These are phyloP conservation scores for Flueggea neowawraea DNA, from an alignment of 441 rosid species.

Conservation along the genomic window DNA sequence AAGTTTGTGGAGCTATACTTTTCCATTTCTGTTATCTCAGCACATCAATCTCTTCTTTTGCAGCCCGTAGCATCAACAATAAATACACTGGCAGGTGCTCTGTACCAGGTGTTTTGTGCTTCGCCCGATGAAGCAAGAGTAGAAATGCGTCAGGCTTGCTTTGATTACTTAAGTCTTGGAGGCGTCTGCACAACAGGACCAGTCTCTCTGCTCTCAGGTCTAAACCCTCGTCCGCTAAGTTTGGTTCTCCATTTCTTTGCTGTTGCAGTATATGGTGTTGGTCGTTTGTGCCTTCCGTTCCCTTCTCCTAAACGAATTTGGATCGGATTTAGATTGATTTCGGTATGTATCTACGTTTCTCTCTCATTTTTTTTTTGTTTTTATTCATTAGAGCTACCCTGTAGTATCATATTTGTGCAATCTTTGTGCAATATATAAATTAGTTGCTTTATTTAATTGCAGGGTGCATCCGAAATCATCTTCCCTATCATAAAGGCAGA, in stretches of 20 bases:
- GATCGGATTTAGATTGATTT: conserved; percentile 72
- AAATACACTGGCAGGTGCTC: conserved; percentile 79
- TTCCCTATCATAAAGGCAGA: conserved; percentile 88
- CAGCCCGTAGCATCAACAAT: conserved; percentile 91
- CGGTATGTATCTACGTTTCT: conserved; percentile 27
- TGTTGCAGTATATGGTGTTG: conserved; percentile 77
- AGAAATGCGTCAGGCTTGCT: conserved; percentile 87
- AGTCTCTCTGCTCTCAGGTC: conserved; percentile 68
- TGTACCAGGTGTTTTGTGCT: conserved; percentile 78
- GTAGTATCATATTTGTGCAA: not conserved
- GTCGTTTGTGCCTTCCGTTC: conserved; percentile 73
- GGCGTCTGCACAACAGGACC: conserved; percentile 72
- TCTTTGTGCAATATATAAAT: not conserved
- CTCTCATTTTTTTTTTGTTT: not conserved
- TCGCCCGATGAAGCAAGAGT: conserved; percentile 67
- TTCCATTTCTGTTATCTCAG: not conserved
- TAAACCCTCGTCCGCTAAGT: conserved; percentile 71
- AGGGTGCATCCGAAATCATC: conserved; percentile 90
- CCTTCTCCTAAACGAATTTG: conserved; percentile 79
- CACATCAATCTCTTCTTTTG: conserved; percentile 8
- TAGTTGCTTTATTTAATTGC: not conserved
- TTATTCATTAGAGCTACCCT: not conserved
- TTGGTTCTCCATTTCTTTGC: conserved; percentile 85
- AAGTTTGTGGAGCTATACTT: not conserved
- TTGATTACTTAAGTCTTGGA: conserved; percentile 78